Evolutionary conservation across 2,329 filamentous ascomycete genomes (phyloP).

Genomic region (Sporothrix inflata): DNA sequence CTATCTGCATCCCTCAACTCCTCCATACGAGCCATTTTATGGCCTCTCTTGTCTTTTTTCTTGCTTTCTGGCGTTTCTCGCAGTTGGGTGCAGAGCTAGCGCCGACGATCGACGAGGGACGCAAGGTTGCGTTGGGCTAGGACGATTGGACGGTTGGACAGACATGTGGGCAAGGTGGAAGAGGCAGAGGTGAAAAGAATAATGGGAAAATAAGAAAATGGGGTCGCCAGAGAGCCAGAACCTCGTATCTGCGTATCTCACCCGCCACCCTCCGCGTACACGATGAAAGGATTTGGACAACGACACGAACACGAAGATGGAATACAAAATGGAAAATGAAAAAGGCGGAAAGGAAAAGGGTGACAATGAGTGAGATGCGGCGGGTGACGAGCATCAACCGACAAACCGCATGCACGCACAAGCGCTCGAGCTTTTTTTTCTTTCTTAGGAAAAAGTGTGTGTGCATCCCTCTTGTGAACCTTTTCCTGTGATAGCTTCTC

Average conservation of each 20-base stretch:
- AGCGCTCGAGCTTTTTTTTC: constrained; percentile 26
- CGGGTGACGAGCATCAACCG: constrained; percentile 2
- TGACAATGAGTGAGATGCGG: not conserved
- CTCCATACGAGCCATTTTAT: constrained; percentile 19
- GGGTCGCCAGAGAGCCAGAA: not conserved
- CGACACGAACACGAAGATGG: not conserved
- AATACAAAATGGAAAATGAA: not conserved
- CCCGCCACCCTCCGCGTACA: constrained; percentile 9
- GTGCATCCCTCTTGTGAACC: not conserved
- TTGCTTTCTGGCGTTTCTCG: not conserved
- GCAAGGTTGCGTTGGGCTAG: constrained; percentile 6
- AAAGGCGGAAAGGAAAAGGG: not conserved
- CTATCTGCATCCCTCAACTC: constrained; percentile 14
- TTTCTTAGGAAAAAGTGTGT: not conserved
- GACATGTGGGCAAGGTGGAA: not conserved
- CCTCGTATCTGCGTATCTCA: constrained; percentile 28
- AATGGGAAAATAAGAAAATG: not conserved
- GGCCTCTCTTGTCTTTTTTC: not conserved
- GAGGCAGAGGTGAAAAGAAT: not conserved
- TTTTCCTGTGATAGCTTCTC: not conserved
- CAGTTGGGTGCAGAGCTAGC: constrained; percentile 19
- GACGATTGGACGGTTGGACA: not conserved
- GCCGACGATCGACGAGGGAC: not conserved
- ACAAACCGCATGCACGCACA: constrained; percentile 14
- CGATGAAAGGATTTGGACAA: not conserved